These are phyloP conservation scores for Fistulifera pelliculosa DNA, from an alignment of 108 stramenopile genomes.

Conservation along the genomic window DNA sequence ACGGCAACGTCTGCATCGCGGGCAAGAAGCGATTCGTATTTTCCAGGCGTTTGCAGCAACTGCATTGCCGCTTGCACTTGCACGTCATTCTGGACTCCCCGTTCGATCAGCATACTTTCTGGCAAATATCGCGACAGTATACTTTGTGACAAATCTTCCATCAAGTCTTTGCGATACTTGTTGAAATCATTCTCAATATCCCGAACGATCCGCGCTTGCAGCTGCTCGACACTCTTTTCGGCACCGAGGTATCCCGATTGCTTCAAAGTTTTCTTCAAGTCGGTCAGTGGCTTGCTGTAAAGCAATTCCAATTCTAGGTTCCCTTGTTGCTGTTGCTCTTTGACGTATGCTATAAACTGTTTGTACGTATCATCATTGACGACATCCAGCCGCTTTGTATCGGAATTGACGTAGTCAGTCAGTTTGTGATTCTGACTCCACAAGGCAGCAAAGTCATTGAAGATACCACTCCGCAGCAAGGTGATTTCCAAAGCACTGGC, in stretches of 20 bases:
- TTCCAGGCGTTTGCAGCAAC: conserved; percentile 42
- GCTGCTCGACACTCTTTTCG: conserved; percentile 47
- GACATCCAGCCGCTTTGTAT: conserved; percentile 6
- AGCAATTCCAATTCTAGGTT: conserved; percentile 69
- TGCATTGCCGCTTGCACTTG: conserved; percentile 66
- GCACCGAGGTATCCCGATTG: conserved; percentile 59
- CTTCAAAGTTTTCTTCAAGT: conserved; percentile 59
- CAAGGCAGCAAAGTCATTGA: conserved; percentile 77
- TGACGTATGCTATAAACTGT: conserved; percentile 68
- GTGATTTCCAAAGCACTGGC: conserved; percentile 82
- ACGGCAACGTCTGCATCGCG: background rate
- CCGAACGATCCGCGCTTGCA: conserved; percentile 54
- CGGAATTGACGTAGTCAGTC: conserved; percentile 42
- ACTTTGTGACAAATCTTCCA: conserved; percentile 70
- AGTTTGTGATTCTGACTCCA: conserved; percentile 69
- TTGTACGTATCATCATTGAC: conserved; percentile 67
- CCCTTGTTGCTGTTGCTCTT: conserved; percentile 45
- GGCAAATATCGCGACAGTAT: conserved; percentile 77
- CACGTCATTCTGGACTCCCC: conserved; percentile 41
- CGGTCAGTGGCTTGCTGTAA: conserved; percentile 49
- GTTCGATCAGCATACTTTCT: conserved; percentile 78
- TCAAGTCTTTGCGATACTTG: conserved; percentile 73
- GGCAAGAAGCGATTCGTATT: conserved; percentile 64
- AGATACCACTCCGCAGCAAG: conserved; percentile 57
- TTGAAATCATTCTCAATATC: conserved; percentile 76